These are phyloP conservation scores for Nicotiana sylvestris DNA, from an alignment of 257 asterid genomes.

Conservation along the genomic window DNA sequence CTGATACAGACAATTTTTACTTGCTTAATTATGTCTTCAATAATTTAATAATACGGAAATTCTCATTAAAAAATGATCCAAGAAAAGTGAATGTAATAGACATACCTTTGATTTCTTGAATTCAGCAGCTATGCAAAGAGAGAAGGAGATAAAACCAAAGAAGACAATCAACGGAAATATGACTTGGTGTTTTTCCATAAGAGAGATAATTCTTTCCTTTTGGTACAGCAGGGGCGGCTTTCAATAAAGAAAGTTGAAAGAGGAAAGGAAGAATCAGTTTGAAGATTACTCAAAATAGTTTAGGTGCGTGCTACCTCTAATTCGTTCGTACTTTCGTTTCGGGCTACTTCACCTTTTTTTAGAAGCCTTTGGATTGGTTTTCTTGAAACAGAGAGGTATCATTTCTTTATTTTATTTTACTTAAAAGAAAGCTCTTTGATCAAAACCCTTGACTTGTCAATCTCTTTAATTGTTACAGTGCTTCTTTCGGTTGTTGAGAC, in stretches of 20 bases:
- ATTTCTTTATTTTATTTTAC: too few species aligned
- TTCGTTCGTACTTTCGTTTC: too few species aligned
- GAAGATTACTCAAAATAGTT: slow-evolving; percentile 39
- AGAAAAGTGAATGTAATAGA: neutral
- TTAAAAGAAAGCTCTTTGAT: too few species aligned
- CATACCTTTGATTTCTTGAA: slow-evolving; percentile 59
- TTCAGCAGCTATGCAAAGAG: slow-evolving; percentile 68
- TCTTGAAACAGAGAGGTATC: too few species aligned
- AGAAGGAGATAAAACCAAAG: slow-evolving; percentile 39
- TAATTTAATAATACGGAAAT: neutral
- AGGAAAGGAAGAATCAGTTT: slow-evolving; percentile 16
- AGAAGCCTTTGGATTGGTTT: too few species aligned
- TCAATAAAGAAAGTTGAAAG: slow-evolving; percentile 3
- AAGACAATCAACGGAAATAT: slow-evolving; percentile 23
- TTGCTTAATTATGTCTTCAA: neutral
- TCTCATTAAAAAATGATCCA: neutral
- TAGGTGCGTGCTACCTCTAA: neutral
- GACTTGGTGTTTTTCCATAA: slow-evolving; percentile 37
- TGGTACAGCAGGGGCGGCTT: neutral
- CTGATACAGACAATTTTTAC: neutral
- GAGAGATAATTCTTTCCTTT: neutral
- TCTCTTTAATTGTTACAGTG: too few species aligned
- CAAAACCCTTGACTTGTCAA: too few species aligned
- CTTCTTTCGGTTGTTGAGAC: too few species aligned
- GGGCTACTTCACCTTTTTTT: too few species aligned